These are phyloP conservation scores for Fusarium torulosum DNA, from an alignment of 2,329 filamentous ascomycete species.

Conservation along the genomic window DNA sequence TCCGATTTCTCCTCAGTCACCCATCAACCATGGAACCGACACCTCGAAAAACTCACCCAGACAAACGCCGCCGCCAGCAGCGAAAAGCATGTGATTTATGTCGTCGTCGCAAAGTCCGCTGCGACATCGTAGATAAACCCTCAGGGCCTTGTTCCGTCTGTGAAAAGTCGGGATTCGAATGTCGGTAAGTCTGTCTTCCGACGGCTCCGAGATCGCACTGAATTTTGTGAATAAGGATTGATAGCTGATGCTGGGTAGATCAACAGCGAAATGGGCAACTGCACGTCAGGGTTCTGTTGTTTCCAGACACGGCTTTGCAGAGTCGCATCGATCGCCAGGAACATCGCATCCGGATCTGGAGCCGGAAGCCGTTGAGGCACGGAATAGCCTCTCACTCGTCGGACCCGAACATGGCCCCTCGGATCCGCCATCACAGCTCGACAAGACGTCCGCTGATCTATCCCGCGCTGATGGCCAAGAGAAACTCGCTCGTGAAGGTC, in stretches of 20 bases:
- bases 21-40: constrained; percentile 18
- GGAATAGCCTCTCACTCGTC: constrained; percentile 8
- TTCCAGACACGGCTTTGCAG: constrained; percentile 11
- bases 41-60: constrained; percentile 4
- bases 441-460: constrained; percentile 13
- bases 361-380: constrained; percentile 20
- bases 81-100: constrained; percentile 47
- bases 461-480: constrained; percentile 35
- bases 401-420: constrained; percentile 9
- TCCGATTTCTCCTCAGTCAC: constrained; percentile 35
- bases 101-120: constrained; percentile 45
- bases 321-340: constrained; percentile 9
- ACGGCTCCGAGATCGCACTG: constrained; percentile 25
- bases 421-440: background rate
- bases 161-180: constrained; percentile 45
- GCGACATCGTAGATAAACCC: constrained; percentile 40
- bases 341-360: constrained; percentile 25
- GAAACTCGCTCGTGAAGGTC: constrained; percentile 41
- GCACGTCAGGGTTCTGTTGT: constrained; percentile 28
- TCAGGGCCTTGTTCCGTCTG: constrained; percentile 42
- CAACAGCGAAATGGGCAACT: constrained; percentile 43
- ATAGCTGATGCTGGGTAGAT: constrained; percentile 28
- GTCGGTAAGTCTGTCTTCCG: constrained; percentile 35
- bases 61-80: constrained; percentile 49
- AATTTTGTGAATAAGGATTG: accelerated